Evolutionary conservation across 495 filamentous ascomycete genomes (phyloP), one percentile per base, ranked within the genome.

Genomic region (Aspergillus incahuasiensis): DNA sequence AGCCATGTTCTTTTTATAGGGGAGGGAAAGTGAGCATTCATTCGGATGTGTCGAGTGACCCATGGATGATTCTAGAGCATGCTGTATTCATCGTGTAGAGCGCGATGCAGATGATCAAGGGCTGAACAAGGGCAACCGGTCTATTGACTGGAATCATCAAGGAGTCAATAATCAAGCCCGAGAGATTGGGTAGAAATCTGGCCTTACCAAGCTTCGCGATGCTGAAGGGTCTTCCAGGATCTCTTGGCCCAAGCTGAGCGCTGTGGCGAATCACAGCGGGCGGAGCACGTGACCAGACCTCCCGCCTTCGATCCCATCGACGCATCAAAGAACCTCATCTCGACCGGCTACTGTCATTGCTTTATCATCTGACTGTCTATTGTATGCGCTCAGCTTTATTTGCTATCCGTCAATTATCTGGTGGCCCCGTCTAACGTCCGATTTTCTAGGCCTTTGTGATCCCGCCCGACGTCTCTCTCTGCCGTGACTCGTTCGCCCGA

Each of bases 251-350:
- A n/a, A n/a, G n/a, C n/a, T n/a, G 32, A 15, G 6, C 13, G 4
- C 32, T 12, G 60, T 52, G 56, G 57, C 64, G 56, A 67, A 64
- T 64, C 62, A 63, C 55, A 45, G 34, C 55, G 48, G 47, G 59
- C 55, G 50, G 48, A 58, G 8, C 60, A 69, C 63, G 62, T 72
- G 68, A 72, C 62, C 54, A 8, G 8, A 28, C 73, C 59, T 74
- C 70, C 68, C 70, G 71, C 74, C 68, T 68, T 72, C 63, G 69
- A 58, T 70, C 68, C 68, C 68, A 74, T n/a, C n/a, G 71, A 70
- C 67, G 54, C n/a, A 50, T 54, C 6, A 50, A 50, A 50, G 48
- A 54, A 43, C 53, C 55, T 57, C 58, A 44, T 54, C 62, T 60
- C 55, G 42, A 55, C 63, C 25, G 48, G 54, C 48, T 41, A 60